Evolutionary conservation across 2,329 filamentous ascomycete genomes (phyloP).

Genomic region (Colletotrichum cordylinicola): DNA sequence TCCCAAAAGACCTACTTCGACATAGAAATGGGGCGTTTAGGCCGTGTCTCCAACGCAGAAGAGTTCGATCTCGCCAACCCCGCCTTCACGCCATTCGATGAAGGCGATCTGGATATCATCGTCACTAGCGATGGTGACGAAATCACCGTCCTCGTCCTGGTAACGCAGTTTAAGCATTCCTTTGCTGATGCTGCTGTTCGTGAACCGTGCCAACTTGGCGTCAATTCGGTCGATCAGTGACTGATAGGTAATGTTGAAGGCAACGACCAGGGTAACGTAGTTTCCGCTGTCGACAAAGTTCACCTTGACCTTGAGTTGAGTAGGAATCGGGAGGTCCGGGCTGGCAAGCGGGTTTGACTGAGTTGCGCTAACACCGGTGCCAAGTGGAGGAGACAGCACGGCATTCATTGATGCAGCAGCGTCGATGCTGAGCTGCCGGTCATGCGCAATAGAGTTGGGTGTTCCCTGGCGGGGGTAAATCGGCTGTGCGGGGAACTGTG

Average conservation of each 20-base stretch:
- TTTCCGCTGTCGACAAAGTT: slow-evolving; percentile 80
- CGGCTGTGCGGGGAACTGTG: slow-evolving; percentile 62
- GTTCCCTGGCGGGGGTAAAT: slow-evolving; percentile 55
- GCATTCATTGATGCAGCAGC: slow-evolving; percentile 30
- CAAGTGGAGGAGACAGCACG: slow-evolving; percentile 53
- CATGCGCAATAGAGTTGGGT: slow-evolving; percentile 44
- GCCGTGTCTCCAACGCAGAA: slow-evolving; percentile 69
- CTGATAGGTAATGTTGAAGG: slow-evolving; percentile 93
- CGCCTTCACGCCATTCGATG: slow-evolving; percentile 88
- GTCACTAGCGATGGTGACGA: slow-evolving; percentile 91
- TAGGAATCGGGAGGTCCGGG: slow-evolving; percentile 60
- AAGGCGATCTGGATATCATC: slow-evolving; percentile 97
- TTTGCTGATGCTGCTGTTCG: slow-evolving; percentile 80
- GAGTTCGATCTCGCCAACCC: slow-evolving; percentile 88
- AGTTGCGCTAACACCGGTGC: slow-evolving; percentile 31
- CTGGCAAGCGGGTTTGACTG: slow-evolving; percentile 40
- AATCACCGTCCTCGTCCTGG: slow-evolving; percentile 90
- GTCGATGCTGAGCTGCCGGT: slow-evolving; percentile 42
- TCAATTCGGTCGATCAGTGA: slow-evolving; percentile 95
- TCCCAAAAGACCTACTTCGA: slow-evolving; percentile 13
- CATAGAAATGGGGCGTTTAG: slow-evolving; percentile 20
- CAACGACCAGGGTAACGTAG: slow-evolving; percentile 94
- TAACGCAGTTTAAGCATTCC: slow-evolving; percentile 89
- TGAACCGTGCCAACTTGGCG: slow-evolving; percentile 88
- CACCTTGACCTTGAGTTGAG: slow-evolving; percentile 94